Conservation (phyloP, 2,329 filamentous ascomycete species). For the Didymella lethalis region DNA sequence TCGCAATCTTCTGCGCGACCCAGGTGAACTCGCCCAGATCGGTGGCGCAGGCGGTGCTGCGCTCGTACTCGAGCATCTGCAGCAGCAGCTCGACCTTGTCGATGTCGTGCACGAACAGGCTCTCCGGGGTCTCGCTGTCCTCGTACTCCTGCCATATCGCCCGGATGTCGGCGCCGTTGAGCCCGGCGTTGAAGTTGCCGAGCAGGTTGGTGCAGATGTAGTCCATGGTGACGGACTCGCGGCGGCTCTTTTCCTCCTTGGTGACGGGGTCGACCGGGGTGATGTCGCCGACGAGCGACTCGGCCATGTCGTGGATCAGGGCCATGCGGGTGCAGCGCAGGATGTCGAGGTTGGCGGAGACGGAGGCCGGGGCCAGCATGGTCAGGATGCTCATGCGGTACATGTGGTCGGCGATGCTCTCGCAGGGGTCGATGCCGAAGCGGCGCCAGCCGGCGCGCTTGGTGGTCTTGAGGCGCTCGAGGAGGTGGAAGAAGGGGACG, state of each 20-base stretch:
- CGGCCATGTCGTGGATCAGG: slow-evolving; percentile 96
- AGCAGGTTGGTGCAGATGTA: slow-evolving; percentile 80
- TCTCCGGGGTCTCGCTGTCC: slow-evolving; percentile 82
- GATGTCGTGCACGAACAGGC: slow-evolving; percentile 91
- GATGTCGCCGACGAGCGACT: slow-evolving; percentile 93
- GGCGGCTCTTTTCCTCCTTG: slow-evolving; percentile 87
- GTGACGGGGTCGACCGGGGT: slow-evolving; percentile 87
- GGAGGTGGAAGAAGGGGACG: slow-evolving; percentile 90
- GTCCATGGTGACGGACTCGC: slow-evolving; percentile 90
- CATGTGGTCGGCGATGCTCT: slow-evolving; percentile 98
- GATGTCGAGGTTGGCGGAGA: slow-evolving; percentile 77
- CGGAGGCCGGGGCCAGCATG: slow-evolving; percentile 82
- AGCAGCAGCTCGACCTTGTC: slow-evolving; percentile 95
- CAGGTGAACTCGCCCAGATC: slow-evolving; percentile 88
- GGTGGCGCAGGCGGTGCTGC: slow-evolving; percentile 67
- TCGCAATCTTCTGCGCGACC: slow-evolving; percentile 74
- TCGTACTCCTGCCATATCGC: slow-evolving; percentile 96
- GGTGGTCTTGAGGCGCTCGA: slow-evolving; percentile 93
- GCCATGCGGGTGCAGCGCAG: slow-evolving; percentile 92
- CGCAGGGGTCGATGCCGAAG: slow-evolving; percentile 77
- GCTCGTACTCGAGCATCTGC: slow-evolving; percentile 98
- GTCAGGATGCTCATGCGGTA: slow-evolving; percentile 98
- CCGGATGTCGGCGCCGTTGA: slow-evolving; percentile 73
- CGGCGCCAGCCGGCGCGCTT: slow-evolving; percentile 96
- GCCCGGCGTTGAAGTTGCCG: slow-evolving; percentile 75